A percentile compares a stretch with the other conserved stretches of the same genome.
Evolutionary conservation across 768 basidiomycete species (phyloP).

Genomic region (Boletus rubescentipes): DNA sequence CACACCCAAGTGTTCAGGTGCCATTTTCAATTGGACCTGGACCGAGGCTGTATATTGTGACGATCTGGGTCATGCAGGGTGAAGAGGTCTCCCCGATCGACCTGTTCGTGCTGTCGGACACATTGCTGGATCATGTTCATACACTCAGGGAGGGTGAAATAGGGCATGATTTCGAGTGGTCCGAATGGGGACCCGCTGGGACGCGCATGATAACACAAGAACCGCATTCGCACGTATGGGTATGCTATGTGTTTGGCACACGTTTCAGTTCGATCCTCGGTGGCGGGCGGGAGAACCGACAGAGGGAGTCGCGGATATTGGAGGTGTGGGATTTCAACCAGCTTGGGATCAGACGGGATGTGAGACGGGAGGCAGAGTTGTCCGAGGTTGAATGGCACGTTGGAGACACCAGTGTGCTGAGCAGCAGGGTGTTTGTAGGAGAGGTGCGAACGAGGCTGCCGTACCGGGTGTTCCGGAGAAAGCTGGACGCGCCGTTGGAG

Average conservation of each 20-base stretch:
- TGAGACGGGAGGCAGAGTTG: constrained; percentile 1
- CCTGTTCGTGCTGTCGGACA: constrained; percentile 43
- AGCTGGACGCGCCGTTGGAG: constrained; percentile 12
- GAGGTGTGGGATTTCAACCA: constrained; percentile 56
- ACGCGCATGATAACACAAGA: constrained; percentile 43
- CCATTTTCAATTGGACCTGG: constrained; percentile 47
- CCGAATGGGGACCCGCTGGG: constrained; percentile 49
- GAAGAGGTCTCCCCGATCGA: constrained; percentile 33
- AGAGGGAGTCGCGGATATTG: constrained; percentile 21
- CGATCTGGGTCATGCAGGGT: constrained; percentile 38
- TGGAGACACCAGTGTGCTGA: constrained; percentile 27
- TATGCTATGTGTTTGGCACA: constrained; percentile 56
- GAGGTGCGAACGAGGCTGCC: constrained; percentile 47
- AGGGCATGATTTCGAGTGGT: constrained; percentile 40
- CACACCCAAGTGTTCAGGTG: constrained; percentile 32
- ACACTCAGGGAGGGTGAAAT: constrained; percentile 14
- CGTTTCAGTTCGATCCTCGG: constrained; percentile 37
- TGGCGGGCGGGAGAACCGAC: constrained; percentile 10
- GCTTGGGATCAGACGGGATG: constrained; percentile 34
- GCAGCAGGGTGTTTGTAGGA: constrained; percentile 38
- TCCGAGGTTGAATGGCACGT: constrained; percentile 23
- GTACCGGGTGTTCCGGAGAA: constrained; percentile 38
- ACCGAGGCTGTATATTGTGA: constrained; percentile 48
- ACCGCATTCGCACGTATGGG: constrained; percentile 48
- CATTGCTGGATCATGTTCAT: constrained; percentile 32